phyloP scores from a whole-genome alignment of 176 grass and related monocot genomes.

The Eragrostis curvula region DNA sequence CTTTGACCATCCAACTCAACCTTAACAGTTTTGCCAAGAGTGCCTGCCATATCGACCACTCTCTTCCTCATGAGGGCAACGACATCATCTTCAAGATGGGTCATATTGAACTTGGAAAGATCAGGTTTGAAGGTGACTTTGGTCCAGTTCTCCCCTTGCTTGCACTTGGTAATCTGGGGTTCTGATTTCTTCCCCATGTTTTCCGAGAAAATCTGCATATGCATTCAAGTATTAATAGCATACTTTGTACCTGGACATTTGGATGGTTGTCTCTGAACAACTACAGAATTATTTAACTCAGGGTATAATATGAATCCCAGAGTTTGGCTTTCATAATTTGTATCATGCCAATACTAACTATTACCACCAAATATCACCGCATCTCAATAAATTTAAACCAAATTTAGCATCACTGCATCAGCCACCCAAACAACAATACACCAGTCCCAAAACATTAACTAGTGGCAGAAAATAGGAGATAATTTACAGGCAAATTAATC shows the following conservation, averaged over 20 bases:
- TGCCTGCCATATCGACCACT: constrained; percentile 88
- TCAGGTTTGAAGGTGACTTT: constrained; percentile 86
- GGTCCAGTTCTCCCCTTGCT: constrained; percentile 83
- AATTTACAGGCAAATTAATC: neutral
- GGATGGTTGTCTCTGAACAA: neutral
- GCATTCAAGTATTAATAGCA: neutral
- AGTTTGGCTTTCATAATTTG: neutral
- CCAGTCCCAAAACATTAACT: neutral
- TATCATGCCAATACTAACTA: neutral
- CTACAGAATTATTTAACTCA: neutral
- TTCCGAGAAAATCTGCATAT: constrained; percentile 70
- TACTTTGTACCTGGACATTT: neutral
- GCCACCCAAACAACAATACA: neutral
- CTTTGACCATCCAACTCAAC: constrained; percentile 83
- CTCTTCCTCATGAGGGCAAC: constrained; percentile 92
- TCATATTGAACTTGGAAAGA: constrained; percentile 88
- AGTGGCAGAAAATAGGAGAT: neutral
- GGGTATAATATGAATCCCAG: neutral
- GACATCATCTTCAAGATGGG: constrained; percentile 74
- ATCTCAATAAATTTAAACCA: neutral
- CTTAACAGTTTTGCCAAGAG: constrained; percentile 79
- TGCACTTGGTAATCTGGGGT: constrained; percentile 80
- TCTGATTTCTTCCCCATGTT: constrained; percentile 86
- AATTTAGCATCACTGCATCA: neutral
- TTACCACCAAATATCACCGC: neutral